Base-by-base conservation (phyloP, 257 asterid species). In the Ophiorrhiza pumila region DNA sequence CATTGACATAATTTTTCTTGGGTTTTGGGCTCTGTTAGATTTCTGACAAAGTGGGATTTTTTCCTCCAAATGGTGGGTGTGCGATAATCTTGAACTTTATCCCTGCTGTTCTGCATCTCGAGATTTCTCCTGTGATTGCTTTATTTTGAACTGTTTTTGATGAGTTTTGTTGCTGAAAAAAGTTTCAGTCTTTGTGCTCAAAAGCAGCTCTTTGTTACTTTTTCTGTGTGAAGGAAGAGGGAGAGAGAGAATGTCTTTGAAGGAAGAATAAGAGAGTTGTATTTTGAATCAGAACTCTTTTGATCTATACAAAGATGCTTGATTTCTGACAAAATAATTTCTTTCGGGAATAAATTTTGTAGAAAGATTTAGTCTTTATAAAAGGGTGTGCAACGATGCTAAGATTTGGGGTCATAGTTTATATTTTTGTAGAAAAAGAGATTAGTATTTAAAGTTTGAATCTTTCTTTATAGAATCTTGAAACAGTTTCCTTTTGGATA, bases 61-160 rank as follows among this genome's bases (percentile, higher is more conserved):
- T 63, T n/a, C 65, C 58, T 64, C 75, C 82, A 67, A 74, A 83
- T 81, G 86, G 67, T 75, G 84, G 84, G 65, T 75, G 81, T 81
- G 71, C 79, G 69, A 55, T 61, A 53, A 61, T 63, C 46, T 65
- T 68, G 68, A 73, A 72, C 71, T 68, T 74, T 81, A 67, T 74
- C 71, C 39, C 46, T 72, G 53, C 25, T 77, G 31, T 39, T 73
- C 49, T 63, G 76, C 72, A 15, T 71, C 79, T 71, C 57, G 55
- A 69, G 74, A 47, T 69, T 49, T 12, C 15, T 23, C 1, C 59
- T 61, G 25, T 50, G 72, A 4, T 75, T 73, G 57, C 56, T 75
- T 75, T 79, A 18, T 18, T 64, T 70, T 50, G 47, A 72, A 67
- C 20, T 60, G 32, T 32, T 65, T 55, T 37, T 27, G 9, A 23